A percentile compares a stretch with the other conserved stretches of the same genome.
phyloP scores from a whole-genome alignment of 2,329 filamentous ascomycete genomes.

The Lojkania enalia region DNA sequence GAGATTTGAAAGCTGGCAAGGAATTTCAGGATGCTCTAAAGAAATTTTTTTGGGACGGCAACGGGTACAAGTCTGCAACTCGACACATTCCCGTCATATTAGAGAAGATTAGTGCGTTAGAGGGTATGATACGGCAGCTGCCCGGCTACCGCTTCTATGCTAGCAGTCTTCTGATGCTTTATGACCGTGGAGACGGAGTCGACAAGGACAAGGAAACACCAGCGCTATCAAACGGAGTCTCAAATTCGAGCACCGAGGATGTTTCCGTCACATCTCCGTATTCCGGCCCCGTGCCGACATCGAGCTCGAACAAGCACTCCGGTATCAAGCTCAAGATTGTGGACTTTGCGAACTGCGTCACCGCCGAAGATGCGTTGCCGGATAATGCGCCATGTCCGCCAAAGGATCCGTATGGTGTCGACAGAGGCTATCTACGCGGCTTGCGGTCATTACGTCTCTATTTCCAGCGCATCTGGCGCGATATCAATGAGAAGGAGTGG shows the following conservation, averaged over 20 bases:
- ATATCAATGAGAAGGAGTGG: conserved; percentile 59
- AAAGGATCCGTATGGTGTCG: conserved; percentile 75
- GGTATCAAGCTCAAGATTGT: conserved; percentile 93
- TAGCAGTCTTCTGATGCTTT: conserved; percentile 91
- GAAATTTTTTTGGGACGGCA: conserved; percentile 87
- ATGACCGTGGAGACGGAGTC: conserved; percentile 76
- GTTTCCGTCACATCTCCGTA: conserved; percentile 17
- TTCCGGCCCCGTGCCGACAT: conserved; percentile 23
- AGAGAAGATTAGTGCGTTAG: conserved; percentile 79
- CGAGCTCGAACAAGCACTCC: conserved; percentile 31
- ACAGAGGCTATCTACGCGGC: conserved; percentile 86
- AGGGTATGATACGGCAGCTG: conserved; percentile 78
- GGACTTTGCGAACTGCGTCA: conserved; percentile 97
- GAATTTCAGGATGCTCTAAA: conserved; percentile 90
- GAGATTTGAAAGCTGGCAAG: conserved; percentile 79
- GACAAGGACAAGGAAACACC: conserved; percentile 23
- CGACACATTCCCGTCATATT: conserved; percentile 87
- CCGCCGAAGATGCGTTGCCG: conserved; percentile 71
- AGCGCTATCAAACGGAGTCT: conserved; percentile 16
- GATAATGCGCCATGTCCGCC: conserved; percentile 74
- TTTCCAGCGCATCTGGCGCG: conserved; percentile 83
- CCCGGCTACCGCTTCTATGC: conserved; percentile 93
- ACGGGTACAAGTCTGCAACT: conserved; percentile 76
- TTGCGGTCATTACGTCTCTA: conserved; percentile 78
- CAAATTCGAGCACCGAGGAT: conserved; percentile 26